Conservation (phyloP, 2,329 filamentous ascomycete genomes). For the Diatrype stigma region DNA sequence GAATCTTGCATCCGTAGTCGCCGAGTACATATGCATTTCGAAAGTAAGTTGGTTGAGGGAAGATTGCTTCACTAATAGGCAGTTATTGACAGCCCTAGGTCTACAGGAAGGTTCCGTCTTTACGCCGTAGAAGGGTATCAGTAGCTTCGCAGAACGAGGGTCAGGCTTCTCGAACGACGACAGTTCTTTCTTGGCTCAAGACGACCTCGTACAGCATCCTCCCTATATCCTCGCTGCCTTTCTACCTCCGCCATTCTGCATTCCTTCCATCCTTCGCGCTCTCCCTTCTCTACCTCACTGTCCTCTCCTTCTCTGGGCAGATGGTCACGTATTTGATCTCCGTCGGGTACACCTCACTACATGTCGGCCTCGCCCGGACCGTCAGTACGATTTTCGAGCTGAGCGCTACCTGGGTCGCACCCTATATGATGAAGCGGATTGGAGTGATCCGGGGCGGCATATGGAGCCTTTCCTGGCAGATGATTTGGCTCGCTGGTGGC, state of each 20-base stretch:
- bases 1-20: constrained; percentile 39
- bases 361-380: constrained; percentile 51
- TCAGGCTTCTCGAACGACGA: background rate
- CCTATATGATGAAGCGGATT: constrained; percentile 49
- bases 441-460: constrained; percentile 62
- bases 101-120: constrained; percentile 17
- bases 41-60: constrained; percentile 24
- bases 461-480: constrained; percentile 66
- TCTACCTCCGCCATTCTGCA: constrained; percentile 51
- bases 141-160: background rate
- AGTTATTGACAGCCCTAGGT: constrained; percentile 11
- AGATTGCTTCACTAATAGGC: constrained; percentile 2
- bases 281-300: constrained; percentile 44
- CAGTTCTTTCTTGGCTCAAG: background rate
- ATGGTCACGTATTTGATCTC: constrained; percentile 62
- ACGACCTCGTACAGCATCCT: constrained; percentile 12
- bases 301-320: constrained; percentile 55
- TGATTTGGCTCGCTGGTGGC: constrained; percentile 47
- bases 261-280: constrained; percentile 57
- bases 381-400: constrained; percentile 53
- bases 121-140: constrained; percentile 1
- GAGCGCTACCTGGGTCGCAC: constrained; percentile 56
- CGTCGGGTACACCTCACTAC: constrained; percentile 44
- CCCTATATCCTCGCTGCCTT: constrained; percentile 24
- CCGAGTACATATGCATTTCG: constrained; percentile 49